A percentile compares a stretch with the other conserved stretches of the same genome.
Evolutionary conservation across 495 filamentous ascomycete genomes (phyloP).

Genomic region (Hypoxylon intermedium): DNA sequence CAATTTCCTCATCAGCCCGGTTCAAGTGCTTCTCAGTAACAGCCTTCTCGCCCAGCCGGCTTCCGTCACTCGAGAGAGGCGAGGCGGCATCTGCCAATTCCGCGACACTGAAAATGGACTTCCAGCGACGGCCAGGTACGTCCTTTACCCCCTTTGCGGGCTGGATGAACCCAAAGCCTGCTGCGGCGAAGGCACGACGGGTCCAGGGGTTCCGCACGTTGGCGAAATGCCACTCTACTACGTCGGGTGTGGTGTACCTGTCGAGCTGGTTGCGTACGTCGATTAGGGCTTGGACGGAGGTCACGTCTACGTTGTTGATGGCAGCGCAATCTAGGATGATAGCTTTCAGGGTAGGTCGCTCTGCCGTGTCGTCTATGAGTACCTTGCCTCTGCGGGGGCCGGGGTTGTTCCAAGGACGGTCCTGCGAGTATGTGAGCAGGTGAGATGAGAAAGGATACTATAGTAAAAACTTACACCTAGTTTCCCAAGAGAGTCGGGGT

Average conservation of each 20-base stretch:
- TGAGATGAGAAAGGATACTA: not conserved
- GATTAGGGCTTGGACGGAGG: conserved; percentile 56
- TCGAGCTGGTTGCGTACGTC: conserved; percentile 58
- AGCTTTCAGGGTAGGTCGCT: conserved; percentile 53
- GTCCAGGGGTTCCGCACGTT: conserved; percentile 58
- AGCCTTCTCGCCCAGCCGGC: not conserved
- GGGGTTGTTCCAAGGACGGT: conserved; percentile 84
- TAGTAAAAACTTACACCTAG: conserved; percentile 46
- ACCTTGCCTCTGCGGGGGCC: conserved; percentile 71
- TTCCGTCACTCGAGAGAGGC: conserved; percentile 23
- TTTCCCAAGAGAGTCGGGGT: conserved; percentile 45
- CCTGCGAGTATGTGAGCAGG: conserved; percentile 34
- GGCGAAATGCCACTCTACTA: conserved; percentile 61
- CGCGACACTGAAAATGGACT: conserved; percentile 40
- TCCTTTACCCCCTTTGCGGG: conserved; percentile 27
- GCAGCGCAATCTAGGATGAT: conserved; percentile 59
- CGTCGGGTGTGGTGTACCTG: conserved; percentile 56
- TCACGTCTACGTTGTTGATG: conserved; percentile 58
- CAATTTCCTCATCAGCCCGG: conserved; percentile 23
- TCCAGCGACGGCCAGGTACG: conserved; percentile 34
- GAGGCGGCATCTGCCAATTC: conserved; percentile 32
- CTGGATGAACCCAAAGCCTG: conserved; percentile 54
- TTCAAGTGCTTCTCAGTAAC: conserved; percentile 7
- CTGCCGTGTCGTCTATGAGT: conserved; percentile 38
- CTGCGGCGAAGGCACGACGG: conserved; percentile 54